These are phyloP conservation scores for Scytalidium sp. DNA, from an alignment of 2,329 filamentous ascomycete genomes.

Conservation along the genomic window DNA sequence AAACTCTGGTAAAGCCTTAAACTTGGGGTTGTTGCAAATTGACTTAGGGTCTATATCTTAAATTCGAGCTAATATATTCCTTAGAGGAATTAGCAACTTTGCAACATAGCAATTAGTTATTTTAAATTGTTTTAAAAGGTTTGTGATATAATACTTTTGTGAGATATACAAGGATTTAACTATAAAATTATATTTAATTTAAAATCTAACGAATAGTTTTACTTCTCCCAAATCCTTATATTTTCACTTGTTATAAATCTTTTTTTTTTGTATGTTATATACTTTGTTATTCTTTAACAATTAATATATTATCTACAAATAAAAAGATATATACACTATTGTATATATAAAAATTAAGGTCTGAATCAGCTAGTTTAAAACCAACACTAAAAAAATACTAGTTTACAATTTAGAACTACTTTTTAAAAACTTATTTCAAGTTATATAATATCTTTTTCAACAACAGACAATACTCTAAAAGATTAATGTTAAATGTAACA, in stretches of 20 bases:
- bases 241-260: neutral
- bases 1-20: no score
- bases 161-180: neutral
- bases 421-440: neutral
- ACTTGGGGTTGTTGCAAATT: no score
- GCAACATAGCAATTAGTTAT: neutral
- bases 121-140: conserved; percentile 1
- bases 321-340: neutral
- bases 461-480: neutral
- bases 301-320: neutral
- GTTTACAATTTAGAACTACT: neutral
- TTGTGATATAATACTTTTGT: neutral
- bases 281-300: neutral
- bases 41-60: neutral
- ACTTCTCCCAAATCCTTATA: neutral
- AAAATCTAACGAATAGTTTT: neutral
- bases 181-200: neutral
- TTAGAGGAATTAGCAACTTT: neutral
- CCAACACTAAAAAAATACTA: neutral
- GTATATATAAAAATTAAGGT: conserved; percentile 1
- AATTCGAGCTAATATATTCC: neutral
- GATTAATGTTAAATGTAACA: neutral
- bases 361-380: neutral
- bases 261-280: neutral
- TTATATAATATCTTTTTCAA: neutral